Percentiles rank a stretch among this genome's conserved stretches.
Conservation (phyloP, 768 basidiomycete species). For the Saitozyma podzolica region DNA sequence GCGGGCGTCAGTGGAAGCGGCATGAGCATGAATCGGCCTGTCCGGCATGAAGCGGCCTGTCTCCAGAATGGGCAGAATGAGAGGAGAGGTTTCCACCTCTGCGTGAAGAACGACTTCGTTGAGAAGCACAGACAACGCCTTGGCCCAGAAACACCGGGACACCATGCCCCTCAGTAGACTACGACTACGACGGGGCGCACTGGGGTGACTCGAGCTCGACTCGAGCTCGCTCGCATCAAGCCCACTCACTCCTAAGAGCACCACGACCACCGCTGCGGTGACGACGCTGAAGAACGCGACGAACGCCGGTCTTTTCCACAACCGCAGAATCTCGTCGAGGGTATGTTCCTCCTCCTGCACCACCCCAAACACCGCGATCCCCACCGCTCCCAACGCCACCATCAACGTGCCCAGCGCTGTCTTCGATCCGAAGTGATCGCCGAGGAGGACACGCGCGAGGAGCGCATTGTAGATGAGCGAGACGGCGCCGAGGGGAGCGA, state of each 20-base stretch:
- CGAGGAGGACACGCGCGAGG: conserved; percentile 79
- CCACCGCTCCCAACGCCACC: conserved; percentile 82
- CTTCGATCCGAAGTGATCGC: conserved; percentile 79
- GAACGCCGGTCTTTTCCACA: conserved; percentile 76
- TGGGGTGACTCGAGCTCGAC: not conserved
- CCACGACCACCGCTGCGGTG: conserved; percentile 58
- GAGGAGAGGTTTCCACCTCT: too few species aligned
- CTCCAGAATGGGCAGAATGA: not conserved
- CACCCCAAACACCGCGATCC: conserved; percentile 89
- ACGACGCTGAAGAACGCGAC: conserved; percentile 72
- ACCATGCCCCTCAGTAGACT: not conserved
- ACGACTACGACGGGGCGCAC: not conserved
- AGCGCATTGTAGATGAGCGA: conserved; percentile 93
- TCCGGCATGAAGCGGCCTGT: not conserved
- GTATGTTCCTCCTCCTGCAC: conserved; percentile 84
- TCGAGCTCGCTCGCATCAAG: too few species aligned
- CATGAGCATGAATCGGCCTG: conserved; percentile 1
- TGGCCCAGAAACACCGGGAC: too few species aligned
- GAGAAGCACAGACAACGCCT: too few species aligned
- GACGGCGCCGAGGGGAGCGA: conserved; percentile 91
- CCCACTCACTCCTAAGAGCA: conserved; percentile 12
- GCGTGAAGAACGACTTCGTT: too few species aligned
- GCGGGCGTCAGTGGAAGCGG: not conserved
- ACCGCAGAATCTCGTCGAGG: conserved; percentile 74
- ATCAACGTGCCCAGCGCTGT: conserved; percentile 83